Evolutionary conservation across 2,329 filamentous ascomycete species (phyloP).

Genomic region (Sporothrix phasma): DNA sequence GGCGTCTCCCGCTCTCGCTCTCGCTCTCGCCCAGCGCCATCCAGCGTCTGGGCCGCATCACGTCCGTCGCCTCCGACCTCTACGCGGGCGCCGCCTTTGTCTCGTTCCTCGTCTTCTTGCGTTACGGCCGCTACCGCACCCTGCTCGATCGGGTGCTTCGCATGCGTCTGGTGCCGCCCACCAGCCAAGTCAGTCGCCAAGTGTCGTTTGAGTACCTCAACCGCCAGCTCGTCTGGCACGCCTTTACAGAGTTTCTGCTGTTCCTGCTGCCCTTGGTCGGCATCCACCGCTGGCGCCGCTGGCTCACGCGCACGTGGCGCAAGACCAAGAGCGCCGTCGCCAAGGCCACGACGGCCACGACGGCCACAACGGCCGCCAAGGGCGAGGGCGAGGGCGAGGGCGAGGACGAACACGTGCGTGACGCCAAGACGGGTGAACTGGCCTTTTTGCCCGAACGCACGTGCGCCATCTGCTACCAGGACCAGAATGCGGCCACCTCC

Average conservation of each 20-base stretch:
- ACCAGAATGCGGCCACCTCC: constrained; percentile 68
- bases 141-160: constrained; percentile 75
- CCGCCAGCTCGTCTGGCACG: constrained; percentile 95
- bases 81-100: constrained; percentile 74
- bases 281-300: constrained; percentile 83
- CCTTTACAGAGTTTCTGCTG: constrained; percentile 97
- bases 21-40: constrained; percentile 25
- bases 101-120: constrained; percentile 83
- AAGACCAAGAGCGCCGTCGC: constrained; percentile 59
- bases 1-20: not conserved
- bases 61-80: constrained; percentile 56
- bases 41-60: constrained; percentile 55
- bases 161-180: constrained; percentile 76
- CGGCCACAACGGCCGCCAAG: constrained; percentile 24
- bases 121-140: constrained; percentile 85
- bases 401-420: constrained; percentile 29
- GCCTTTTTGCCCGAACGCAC: constrained; percentile 84
- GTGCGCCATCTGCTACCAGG: constrained; percentile 93
- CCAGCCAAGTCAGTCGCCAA: constrained; percentile 75
- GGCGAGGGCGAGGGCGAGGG: not conserved
- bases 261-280: constrained; percentile 88
- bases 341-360: constrained; percentile 34
- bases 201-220: constrained; percentile 98
- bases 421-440: constrained; percentile 58
- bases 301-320: constrained; percentile 79